phyloP scores from a whole-genome alignment of 148 eudicot species.

The Rhododendron ferrugineum region DNA sequence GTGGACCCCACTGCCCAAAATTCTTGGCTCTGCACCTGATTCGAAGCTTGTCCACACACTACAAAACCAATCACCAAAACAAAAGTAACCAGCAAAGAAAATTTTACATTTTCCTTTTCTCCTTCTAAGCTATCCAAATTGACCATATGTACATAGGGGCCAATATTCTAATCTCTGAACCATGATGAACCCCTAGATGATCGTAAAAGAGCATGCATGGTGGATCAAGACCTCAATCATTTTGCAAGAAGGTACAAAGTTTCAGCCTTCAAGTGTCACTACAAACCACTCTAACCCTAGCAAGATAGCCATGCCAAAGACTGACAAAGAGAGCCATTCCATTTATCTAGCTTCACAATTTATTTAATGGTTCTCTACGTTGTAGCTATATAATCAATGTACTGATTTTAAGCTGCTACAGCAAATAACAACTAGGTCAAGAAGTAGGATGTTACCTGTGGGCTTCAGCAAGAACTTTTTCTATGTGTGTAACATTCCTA shows the following conservation, averaged over 20 bases:
- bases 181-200: background rate
- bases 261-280: background rate
- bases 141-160: background rate
- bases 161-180: background rate
- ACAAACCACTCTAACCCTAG: background rate
- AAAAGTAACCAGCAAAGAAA: background rate
- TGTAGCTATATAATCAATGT: background rate
- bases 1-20: background rate
- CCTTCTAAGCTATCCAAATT: background rate
- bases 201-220: background rate
- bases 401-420: background rate
- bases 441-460: slow-evolving; percentile 39
- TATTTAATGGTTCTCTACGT: background rate
- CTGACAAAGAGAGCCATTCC: background rate
- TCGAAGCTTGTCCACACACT: background rate
- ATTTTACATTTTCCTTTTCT: background rate
- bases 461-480: slow-evolving; percentile 87
- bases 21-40: background rate
- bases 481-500: slow-evolving; percentile 97
- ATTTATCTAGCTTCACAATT: background rate
- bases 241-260: background rate
- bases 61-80: background rate
- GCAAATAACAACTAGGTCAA: slow-evolving; percentile 5
- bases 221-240: background rate
- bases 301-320: background rate